Base-by-base conservation (phyloP, 495 filamentous ascomycete species). In the Penicillium dipodomyicola region DNA sequence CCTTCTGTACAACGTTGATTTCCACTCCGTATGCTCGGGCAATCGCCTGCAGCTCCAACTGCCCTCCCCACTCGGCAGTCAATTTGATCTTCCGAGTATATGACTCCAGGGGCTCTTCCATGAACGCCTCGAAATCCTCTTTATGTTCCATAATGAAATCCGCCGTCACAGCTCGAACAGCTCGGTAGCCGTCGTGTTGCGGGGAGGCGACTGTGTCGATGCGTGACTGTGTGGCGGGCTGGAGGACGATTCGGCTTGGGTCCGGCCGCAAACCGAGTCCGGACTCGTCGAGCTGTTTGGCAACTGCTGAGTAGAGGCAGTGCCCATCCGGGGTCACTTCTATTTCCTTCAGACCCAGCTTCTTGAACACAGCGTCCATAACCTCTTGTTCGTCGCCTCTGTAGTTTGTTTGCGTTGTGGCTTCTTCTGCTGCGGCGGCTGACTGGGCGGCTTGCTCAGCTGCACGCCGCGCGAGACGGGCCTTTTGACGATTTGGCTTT, bases 61-160 rank as follows among this genome's bases (percentile, higher is more conserved):
- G 91, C 0, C 94, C 94, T 33, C 94, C 94, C 94, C 94, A 98
- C 73, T 97, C 95, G 0, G 91, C 93, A 29, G 94, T 97, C 50
- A 94, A 85, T 55, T 84, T 76, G 27, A 98, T 89, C 72, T 87
- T 90, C 45, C 73, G 69, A 23, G 90, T 81, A 65, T 97, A 96
- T 5, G 73, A 76, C 15, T 82, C 82, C 27, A 97, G 70, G 15
- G 85, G 84, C 71, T 94, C 91, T 65, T 96, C 94, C 65, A 98
- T 83, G 68, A 87, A 98, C 0, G 81, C 74, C 35, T 69, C 77
- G 54, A 87, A 88, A 41, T 87, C 84, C 45, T 84, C 82, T 42
- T 77, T 72, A 61, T 87, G 75, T 42, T 80, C 67, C 39, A 62
- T 59, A 37, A 88, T 87, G 60, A 80, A 87, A 30, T 82, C 77